Evolutionary conservation across 306 rosid genomes (phyloP).

Genomic region (Astragalus glycyphyllos): DNA sequence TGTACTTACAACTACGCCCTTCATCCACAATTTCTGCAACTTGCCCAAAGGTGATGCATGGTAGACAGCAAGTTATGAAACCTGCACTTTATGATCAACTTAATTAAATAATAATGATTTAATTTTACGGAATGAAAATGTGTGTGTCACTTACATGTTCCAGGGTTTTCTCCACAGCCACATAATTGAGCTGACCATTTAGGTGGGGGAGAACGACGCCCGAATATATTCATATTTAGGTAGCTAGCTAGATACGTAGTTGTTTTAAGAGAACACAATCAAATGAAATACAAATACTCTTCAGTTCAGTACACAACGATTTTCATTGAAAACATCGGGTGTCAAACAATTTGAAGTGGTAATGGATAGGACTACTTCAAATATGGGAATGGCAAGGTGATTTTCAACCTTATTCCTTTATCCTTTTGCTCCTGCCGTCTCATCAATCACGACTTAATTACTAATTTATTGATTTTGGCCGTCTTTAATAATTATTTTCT

Average conservation of each 20-base stretch:
- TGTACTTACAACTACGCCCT: slow-evolving; percentile 50
- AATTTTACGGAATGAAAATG: too few species aligned
- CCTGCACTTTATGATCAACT: slow-evolving; percentile 42
- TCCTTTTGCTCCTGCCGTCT: slow-evolving; percentile 32
- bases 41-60: slow-evolving; percentile 57
- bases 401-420: slow-evolving; percentile 6
- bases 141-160: slow-evolving; percentile 44
- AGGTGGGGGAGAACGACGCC: slow-evolving; percentile 34
- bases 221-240: slow-evolving; percentile 35
- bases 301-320: background rate
- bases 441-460: background rate
- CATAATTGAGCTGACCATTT: slow-evolving; percentile 52
- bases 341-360: slow-evolving; percentile 3
- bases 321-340: slow-evolving; percentile 39
- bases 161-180: slow-evolving; percentile 39
- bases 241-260: background rate
- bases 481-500: slow-evolving; percentile 2
- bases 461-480: slow-evolving; percentile 13
- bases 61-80: slow-evolving; percentile 50
- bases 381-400: background rate
- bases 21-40: slow-evolving; percentile 55
- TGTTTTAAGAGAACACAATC: background rate
- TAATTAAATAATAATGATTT: background rate
- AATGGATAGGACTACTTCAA: slow-evolving; percentile 23
- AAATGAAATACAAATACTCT: background rate